Evolutionary conservation across 2,329 filamentous ascomycete genomes (phyloP).

Genomic region (Fonsecaea multimorphosa): DNA sequence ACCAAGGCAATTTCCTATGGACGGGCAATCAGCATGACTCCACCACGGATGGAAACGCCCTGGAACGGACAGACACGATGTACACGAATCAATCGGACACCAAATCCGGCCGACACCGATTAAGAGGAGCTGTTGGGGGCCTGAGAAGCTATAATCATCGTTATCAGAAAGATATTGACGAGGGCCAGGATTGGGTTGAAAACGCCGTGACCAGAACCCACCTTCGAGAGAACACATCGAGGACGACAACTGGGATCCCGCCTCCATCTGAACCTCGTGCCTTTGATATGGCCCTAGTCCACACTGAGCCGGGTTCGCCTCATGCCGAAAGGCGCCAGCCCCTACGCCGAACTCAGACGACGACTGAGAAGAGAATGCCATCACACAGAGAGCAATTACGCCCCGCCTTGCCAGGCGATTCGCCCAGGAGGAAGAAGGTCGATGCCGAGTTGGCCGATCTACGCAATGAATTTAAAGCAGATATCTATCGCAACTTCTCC

Average conservation of each 20-base stretch:
- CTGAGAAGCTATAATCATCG: constrained; percentile 27
- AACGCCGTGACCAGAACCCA: constrained; percentile 20
- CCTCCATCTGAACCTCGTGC: constrained; percentile 23
- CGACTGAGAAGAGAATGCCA: constrained; percentile 25
- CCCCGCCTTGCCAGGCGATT: constrained; percentile 31
- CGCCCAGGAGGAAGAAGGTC: constrained; percentile 35
- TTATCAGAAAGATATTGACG: constrained; percentile 26
- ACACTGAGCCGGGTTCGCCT: constrained; percentile 24
- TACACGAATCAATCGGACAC: constrained; percentile 31
- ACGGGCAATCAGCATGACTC: constrained; percentile 44
- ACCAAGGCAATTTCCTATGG: constrained; percentile 55
- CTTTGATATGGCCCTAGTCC: constrained; percentile 28
- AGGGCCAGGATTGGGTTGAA: constrained; percentile 27
- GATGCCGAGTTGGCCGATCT: constrained; percentile 33
- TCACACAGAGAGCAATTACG: constrained; percentile 34
- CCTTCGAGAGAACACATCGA: constrained; percentile 23
- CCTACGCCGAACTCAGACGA: constrained; percentile 16
- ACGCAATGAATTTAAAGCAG: constrained; percentile 34
- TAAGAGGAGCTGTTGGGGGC: constrained; percentile 33
- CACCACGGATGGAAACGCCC: constrained; percentile 21
- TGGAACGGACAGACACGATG: constrained; percentile 33
- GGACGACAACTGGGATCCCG: constrained; percentile 17
- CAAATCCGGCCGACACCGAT: constrained; percentile 28
- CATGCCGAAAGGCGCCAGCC: constrained; percentile 7
- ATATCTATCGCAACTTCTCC: constrained; percentile 36